Evolutionary conservation across 2,329 filamentous ascomycete species (phyloP), one percentile per base, ranked within the genome.

Genomic region (Ceratocystis diversiconidia): DNA sequence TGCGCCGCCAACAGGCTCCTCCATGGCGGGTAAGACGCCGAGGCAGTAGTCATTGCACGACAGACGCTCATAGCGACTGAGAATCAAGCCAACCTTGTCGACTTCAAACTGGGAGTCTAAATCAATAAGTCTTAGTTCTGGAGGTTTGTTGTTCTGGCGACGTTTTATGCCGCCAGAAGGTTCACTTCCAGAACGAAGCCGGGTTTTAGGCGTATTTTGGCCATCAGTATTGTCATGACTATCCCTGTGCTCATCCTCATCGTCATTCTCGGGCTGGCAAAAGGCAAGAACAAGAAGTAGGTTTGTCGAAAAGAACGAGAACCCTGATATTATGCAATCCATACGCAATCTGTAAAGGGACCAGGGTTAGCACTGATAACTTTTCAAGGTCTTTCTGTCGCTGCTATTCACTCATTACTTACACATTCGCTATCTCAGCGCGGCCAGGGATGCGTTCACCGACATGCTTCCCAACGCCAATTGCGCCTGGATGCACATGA

Each of bases 281-380:
- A 95, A 96, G 73, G 92, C 92, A 77, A 99, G 87, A 72, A 97
- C 88, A 71, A 96, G 83, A 75, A 99, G 82, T 70, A 96, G 81
- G 73, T 85, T 94, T 73, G 90, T 90, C 73, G 91, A 96, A 85
- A 96, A 97, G 76, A 99, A 82, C 69, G 92, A 95, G 75, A 99
- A 88, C 72, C 94, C 94, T 73, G 94, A 96, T 79, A 99, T 90
- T 74, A 96, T 91, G 79, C 94, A 97, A 78, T 99, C 94, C 76
- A 94, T 95, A 72, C 91, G 89, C 76, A 97, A 83, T 76, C 88
- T 92, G 69, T 69, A n/a, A 28, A 2, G 22, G 28, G 73, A 15
- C 10, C 36, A 12, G 76, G 70, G 76, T 62, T 6, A 36, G 50
- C 62, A 22, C 22, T 5, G 8, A 36, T 1, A 15, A 19, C n/a